Conservation (phyloP, 805 yeast species). For the Zygoascus tannicola region DNA sequence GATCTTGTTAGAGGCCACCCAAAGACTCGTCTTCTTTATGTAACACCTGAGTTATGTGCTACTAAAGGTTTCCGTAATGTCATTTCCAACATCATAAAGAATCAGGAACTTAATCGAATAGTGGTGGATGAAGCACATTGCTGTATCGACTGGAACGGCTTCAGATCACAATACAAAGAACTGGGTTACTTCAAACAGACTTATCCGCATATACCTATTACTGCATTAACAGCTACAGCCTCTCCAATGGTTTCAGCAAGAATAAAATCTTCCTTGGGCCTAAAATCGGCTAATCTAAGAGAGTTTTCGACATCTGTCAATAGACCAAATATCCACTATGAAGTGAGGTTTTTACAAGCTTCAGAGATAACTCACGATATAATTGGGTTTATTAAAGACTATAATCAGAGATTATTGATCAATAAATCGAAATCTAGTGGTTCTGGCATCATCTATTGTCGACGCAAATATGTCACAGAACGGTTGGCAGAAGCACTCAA, state of each 20-base stretch:
- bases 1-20: slow-evolving; percentile 56
- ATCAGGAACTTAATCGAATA: slow-evolving; percentile 60
- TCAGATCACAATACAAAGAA: slow-evolving; percentile 88
- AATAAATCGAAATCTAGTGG: slow-evolving; percentile 26
- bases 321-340: slow-evolving; percentile 74
- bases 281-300: slow-evolving; percentile 47
- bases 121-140: slow-evolving; percentile 98
- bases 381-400: slow-evolving; percentile 24
- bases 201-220: slow-evolving; percentile 76
- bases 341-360: slow-evolving; percentile 57
- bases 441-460: slow-evolving; percentile 90
- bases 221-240: slow-evolving; percentile 97
- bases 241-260: slow-evolving; percentile 82
- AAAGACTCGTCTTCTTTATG: slow-evolving; percentile 52
- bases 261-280: slow-evolving; percentile 64
- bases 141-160: slow-evolving; percentile 97
- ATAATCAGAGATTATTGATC: slow-evolving; percentile 43
- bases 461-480: slow-evolving; percentile 82
- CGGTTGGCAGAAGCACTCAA: slow-evolving; percentile 55
- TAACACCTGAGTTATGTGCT: slow-evolving; percentile 84
- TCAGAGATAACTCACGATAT: slow-evolving; percentile 38
- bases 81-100: slow-evolving; percentile 46
- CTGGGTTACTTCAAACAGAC: slow-evolving; percentile 60
- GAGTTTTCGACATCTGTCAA: slow-evolving; percentile 74
- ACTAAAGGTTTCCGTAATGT: slow-evolving; percentile 59